Conservation (phyloP, 1,139 yeast species). For the Scheffersomyces cryptocercus region DNA sequence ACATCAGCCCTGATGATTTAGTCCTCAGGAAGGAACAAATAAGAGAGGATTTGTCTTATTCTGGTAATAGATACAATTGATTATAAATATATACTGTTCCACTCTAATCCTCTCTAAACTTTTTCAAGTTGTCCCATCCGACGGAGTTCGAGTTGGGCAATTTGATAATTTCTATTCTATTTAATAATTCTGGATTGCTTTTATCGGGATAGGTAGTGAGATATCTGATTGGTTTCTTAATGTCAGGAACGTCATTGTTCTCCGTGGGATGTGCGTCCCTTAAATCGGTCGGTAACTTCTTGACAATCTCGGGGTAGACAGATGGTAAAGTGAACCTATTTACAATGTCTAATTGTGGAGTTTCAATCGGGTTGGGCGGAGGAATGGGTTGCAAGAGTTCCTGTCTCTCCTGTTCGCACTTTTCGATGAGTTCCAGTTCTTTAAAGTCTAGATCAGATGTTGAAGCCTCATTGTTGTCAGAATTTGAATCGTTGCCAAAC, state of each 20-base stretch:
- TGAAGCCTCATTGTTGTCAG: not conserved
- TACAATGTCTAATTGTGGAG: slow-evolving; percentile 19
- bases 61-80: not conserved
- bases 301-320: slow-evolving; percentile 33
- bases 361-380: slow-evolving; percentile 24
- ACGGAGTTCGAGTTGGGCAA: slow-evolving; percentile 48
- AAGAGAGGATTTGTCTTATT: not conserved
- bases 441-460: slow-evolving; percentile 4
- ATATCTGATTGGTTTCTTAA: slow-evolving; percentile 40
- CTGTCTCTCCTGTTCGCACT: slow-evolving; percentile 6
- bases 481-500: slow-evolving; percentile 9
- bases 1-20: too few species aligned
- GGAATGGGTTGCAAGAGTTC: slow-evolving; percentile 12
- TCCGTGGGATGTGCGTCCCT: slow-evolving; percentile 20
- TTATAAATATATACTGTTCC: not conserved
- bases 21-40: not conserved
- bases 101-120: slow-evolving; percentile 23
- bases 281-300: slow-evolving; percentile 35
- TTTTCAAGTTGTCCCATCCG: slow-evolving; percentile 49
- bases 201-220: slow-evolving; percentile 33
- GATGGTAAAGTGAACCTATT: slow-evolving; percentile 37
- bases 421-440: not conserved
- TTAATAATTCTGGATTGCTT: slow-evolving; percentile 35
- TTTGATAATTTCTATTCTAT: slow-evolving; percentile 42
- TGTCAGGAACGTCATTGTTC: slow-evolving; percentile 21